These are phyloP conservation scores for Paratinospora sagittata DNA, from an alignment of 164 flowering plant genomes.

Conservation along the genomic window DNA sequence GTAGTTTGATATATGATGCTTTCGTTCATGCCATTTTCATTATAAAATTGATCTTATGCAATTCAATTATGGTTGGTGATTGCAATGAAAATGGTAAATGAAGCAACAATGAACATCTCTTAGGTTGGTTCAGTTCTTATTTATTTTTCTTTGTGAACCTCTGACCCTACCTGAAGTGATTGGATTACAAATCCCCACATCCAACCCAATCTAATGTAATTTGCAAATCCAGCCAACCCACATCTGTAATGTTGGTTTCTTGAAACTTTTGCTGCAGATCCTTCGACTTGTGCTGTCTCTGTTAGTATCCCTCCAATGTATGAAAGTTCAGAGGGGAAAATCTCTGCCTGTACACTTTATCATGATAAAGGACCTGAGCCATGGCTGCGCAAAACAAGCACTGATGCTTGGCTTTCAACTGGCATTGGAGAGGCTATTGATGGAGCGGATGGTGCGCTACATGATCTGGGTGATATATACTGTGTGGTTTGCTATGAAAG, in stretches of 20 bases:
- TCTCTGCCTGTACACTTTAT: conserved; percentile 85
- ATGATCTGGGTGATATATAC: conserved; percentile 90
- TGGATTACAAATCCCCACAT: too few species aligned
- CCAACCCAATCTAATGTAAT: too few species aligned
- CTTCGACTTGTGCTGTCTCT: conserved; percentile 56
- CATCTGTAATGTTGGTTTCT: conserved; percentile 7
- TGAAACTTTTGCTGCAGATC: conserved; percentile 34
- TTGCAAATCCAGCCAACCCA: not conserved
- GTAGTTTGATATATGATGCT: too few species aligned
- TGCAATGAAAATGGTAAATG: too few species aligned
- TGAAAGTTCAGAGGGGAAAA: conserved; percentile 48
- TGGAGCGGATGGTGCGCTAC: conserved; percentile 70
- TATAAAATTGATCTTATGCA: too few species aligned
- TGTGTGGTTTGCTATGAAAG: conserved; percentile 83
- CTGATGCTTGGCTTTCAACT: conserved; percentile 97
- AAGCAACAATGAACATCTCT: too few species aligned
- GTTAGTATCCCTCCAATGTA: conserved; percentile 48
- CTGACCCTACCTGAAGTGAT: too few species aligned
- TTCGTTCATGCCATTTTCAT: too few species aligned
- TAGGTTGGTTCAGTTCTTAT: too few species aligned
- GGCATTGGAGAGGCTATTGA: conserved; percentile 81
- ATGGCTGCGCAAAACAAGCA: conserved; percentile 89
- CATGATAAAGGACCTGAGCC: conserved; percentile 97
- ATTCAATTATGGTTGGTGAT: too few species aligned
- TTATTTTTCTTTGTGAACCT: too few species aligned